Conservation (phyloP, 2,329 filamentous ascomycete genomes). For the Pseudogymnoascus verrucosus region DNA sequence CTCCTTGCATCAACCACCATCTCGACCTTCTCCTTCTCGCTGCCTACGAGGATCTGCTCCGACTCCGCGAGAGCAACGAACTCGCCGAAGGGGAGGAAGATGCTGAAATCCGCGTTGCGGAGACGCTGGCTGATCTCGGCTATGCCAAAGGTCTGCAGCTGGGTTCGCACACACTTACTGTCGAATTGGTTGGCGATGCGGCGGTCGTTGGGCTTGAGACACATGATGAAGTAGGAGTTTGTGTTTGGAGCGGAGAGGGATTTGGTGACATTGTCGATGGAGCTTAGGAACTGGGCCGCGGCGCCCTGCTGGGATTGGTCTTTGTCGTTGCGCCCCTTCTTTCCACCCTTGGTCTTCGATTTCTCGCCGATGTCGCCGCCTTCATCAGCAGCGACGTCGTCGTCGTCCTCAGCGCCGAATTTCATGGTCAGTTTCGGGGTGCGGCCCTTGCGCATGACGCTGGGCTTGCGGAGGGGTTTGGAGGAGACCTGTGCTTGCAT, state of each 20-base stretch:
- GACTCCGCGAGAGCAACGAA: constrained; percentile 83
- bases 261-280: constrained; percentile 84
- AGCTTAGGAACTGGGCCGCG: constrained; percentile 82
- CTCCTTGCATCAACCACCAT: constrained; percentile 84
- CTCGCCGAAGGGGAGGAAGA: constrained; percentile 93
- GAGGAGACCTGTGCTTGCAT: constrained; percentile 96
- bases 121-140: constrained; percentile 93
- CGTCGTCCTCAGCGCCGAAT: constrained; percentile 24
- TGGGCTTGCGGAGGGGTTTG: constrained; percentile 85
- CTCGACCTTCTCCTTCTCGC: constrained; percentile 85
- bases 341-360: constrained; percentile 30
- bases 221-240: constrained; percentile 95
- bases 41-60: constrained; percentile 80
- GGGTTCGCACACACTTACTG: constrained; percentile 92
- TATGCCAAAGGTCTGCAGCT: constrained; percentile 92
- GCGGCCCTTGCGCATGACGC: constrained; percentile 66
- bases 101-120: constrained; percentile 85
- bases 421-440: constrained; percentile 30
- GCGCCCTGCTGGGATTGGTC: constrained; percentile 57
- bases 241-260: constrained; percentile 74
- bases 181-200: constrained; percentile 98
- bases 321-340: constrained; percentile 37
- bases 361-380: constrained; percentile 36
- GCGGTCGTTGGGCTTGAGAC: constrained; percentile 92
- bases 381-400: constrained; percentile 39